A percentile compares a stretch with the other conserved stretches of the same genome.
phyloP scores from a whole-genome alignment of 1,284 basidiomycete genomes.

The Cryptococcus amylolentus region DNA sequence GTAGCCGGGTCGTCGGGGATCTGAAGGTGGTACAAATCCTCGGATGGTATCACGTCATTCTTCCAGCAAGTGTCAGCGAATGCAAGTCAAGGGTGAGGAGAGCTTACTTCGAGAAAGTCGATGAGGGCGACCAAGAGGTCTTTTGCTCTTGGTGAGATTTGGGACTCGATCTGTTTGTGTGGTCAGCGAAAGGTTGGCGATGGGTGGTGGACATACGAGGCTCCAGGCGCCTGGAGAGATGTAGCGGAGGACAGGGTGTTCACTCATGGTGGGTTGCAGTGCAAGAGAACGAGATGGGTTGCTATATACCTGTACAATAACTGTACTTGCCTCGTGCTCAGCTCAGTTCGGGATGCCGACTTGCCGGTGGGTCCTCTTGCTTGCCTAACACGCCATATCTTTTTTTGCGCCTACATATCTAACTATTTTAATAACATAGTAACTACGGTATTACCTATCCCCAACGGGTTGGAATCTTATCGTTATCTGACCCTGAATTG shows the following conservation, averaged over 20 bases:
- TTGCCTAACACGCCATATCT: no score
- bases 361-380: no score
- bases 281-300: not conserved
- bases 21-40: constrained; percentile 74
- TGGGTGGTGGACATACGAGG: constrained; percentile 7
- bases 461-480: no score
- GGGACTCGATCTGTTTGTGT: constrained; percentile 70
- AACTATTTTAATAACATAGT: no score
- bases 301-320: not conserved
- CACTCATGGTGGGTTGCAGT: constrained; percentile 3
- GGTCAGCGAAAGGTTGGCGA: not conserved
- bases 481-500: no score
- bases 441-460: no score
- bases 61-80: constrained; percentile 39
- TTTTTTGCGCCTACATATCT: no score
- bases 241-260: constrained; percentile 15
- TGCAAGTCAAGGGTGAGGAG: not conserved
- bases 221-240: constrained; percentile 19
- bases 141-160: constrained; percentile 83
- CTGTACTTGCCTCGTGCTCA: not conserved
- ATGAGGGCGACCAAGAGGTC: constrained; percentile 79
- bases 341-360: not conserved
- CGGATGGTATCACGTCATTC: constrained; percentile 83
- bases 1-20: constrained; percentile 67
- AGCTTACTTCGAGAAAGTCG: constrained; percentile 74